Evolutionary conservation across 2,329 filamentous ascomycete genomes (phyloP).

Genomic region (Neophaeococcomyces aloes): DNA sequence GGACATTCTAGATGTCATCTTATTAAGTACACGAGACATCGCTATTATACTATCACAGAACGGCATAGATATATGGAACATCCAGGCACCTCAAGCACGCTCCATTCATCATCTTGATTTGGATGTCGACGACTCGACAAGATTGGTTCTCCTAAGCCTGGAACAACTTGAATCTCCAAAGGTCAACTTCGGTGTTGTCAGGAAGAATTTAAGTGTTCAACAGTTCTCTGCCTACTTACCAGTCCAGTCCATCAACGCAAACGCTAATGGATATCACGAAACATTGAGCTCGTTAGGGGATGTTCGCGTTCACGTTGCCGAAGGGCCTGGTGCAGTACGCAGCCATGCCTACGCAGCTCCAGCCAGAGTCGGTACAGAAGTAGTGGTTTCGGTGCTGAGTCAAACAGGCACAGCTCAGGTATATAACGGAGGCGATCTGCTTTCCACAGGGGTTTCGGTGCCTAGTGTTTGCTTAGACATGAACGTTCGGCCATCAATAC

Average conservation of each 20-base stretch:
- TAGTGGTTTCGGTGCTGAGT: background rate
- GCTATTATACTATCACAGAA: background rate
- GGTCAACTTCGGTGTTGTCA: background rate
- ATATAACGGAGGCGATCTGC: too few relatives aligned
- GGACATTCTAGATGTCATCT: background rate
- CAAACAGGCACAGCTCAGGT: background rate
- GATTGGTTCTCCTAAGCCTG: too few relatives aligned
- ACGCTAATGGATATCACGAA: conserved; percentile 5
- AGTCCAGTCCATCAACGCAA: background rate
- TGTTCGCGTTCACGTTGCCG: too few relatives aligned
- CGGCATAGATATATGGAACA: background rate
- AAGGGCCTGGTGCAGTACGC: too few relatives aligned
- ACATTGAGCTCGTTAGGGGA: background rate
- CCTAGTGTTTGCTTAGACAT: background rate
- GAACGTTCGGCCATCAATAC: background rate
- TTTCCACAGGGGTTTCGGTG: background rate
- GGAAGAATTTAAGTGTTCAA: background rate
- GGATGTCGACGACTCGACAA: too few relatives aligned
- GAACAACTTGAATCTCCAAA: background rate
- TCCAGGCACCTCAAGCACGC: background rate
- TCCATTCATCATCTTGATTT: background rate
- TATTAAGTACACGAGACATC: background rate
- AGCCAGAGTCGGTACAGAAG: too few relatives aligned
- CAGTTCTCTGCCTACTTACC: background rate
- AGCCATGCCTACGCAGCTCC: too few relatives aligned